Conservation (phyloP, 2,329 filamentous ascomycete species). For the Hymenoscyphus scutula region DNA sequence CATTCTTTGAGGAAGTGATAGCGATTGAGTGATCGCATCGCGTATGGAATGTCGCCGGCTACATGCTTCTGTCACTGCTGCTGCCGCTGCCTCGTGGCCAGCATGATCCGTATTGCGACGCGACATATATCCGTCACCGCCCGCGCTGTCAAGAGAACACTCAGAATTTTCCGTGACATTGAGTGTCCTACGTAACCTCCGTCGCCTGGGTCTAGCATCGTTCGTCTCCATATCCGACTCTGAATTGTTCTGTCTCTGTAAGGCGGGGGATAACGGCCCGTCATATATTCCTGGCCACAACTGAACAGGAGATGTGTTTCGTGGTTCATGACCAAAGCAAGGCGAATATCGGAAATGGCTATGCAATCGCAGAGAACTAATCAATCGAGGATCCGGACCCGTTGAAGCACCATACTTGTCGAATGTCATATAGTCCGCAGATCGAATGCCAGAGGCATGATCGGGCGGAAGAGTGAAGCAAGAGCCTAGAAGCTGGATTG, state of each 20-base stretch:
- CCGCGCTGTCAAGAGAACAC: constrained; percentile 11
- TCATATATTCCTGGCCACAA: constrained; percentile 27
- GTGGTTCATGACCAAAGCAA: constrained; percentile 34
- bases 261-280: constrained; percentile 15
- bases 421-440: constrained; percentile 17
- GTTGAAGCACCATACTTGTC: constrained; percentile 7
- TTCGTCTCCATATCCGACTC: constrained; percentile 16
- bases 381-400: constrained; percentile 30
- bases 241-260: neutral
- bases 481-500: constrained; percentile 33
- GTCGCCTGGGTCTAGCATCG: constrained; percentile 8
- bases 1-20: constrained; percentile 3
- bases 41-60: constrained; percentile 8
- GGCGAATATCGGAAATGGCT: constrained; percentile 35
- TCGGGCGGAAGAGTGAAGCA: constrained; percentile 36
- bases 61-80: no score
- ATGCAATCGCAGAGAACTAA: constrained; percentile 36
- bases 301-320: constrained; percentile 32
- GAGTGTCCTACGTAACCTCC: constrained; percentile 15
- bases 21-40: neutral
- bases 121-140: constrained; percentile 9
- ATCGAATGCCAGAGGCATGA: constrained; percentile 13
- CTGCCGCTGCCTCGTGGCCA: neutral
- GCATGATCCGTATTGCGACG: constrained; percentile 8
- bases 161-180: constrained; percentile 21